Conservation (phyloP, 2,329 filamentous ascomycete genomes). For the Ilyonectria mors-panacis region DNA sequence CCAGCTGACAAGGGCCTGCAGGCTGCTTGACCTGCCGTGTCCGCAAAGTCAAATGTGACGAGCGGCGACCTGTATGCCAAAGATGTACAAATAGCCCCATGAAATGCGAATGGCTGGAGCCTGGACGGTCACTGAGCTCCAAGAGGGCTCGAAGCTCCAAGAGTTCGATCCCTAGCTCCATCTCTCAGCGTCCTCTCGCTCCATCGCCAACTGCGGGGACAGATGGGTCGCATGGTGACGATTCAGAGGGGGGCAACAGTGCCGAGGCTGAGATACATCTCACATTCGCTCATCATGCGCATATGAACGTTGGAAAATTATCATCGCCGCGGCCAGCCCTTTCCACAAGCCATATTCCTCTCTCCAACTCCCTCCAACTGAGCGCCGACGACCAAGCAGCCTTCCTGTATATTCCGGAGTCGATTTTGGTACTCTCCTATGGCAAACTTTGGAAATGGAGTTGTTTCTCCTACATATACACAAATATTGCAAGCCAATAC, state of each 20-base stretch:
- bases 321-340: slow-evolving; percentile 15
- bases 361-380: slow-evolving; percentile 37
- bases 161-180: not conserved
- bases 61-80: slow-evolving; percentile 36
- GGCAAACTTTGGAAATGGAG: slow-evolving; percentile 43
- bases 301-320: not conserved
- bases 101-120: slow-evolving; percentile 43
- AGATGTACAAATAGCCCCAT: slow-evolving; percentile 37
- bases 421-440: slow-evolving; percentile 38
- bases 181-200: slow-evolving; percentile 11
- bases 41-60: slow-evolving; percentile 44
- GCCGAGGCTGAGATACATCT: not conserved
- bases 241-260: not conserved
- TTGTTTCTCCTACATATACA: slow-evolving; percentile 42
- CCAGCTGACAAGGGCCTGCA: not conserved
- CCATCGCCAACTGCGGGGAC: not conserved
- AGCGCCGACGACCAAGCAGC: slow-evolving; percentile 32
- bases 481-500: slow-evolving; percentile 37
- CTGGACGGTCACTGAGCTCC: slow-evolving; percentile 25
- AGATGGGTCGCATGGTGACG: not conserved
- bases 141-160: slow-evolving; percentile 18
- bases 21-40: slow-evolving; percentile 44
- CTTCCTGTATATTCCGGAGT: slow-evolving; percentile 36
- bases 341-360: slow-evolving; percentile 28
- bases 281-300: too few relatives aligned